phyloP scores from a whole-genome alignment of 345 rosid genomes.

The Sonneratia alba region DNA sequence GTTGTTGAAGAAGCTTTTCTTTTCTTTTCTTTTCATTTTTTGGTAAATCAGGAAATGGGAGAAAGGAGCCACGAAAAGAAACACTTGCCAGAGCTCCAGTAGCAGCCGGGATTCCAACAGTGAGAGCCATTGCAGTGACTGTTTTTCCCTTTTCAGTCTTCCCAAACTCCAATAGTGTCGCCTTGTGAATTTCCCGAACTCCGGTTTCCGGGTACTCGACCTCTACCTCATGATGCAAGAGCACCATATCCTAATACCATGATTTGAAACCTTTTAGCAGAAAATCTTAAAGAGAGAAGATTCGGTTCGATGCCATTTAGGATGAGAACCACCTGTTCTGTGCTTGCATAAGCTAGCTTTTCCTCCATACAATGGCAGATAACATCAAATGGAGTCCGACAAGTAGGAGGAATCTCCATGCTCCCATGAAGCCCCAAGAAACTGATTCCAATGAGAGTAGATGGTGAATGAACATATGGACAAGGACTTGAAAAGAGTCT shows the following conservation, averaged over 20 bases:
- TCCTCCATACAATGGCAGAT: constrained; percentile 75
- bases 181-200: constrained; percentile 42
- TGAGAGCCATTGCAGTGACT: constrained; percentile 77
- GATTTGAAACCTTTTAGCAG: background rate
- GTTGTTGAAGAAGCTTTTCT: background rate
- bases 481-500: background rate
- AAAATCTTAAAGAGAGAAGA: background rate
- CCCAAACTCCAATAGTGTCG: constrained; percentile 79
- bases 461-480: background rate
- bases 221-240: constrained; percentile 80
- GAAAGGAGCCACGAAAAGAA: constrained; percentile 9
- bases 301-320: background rate
- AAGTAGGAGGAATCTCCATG: constrained; percentile 49
- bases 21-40: background rate
- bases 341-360: constrained; percentile 54
- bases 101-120: constrained; percentile 87
- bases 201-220: constrained; percentile 60
- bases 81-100: constrained; percentile 62
- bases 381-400: constrained; percentile 53
- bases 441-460: constrained; percentile 20
- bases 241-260: constrained; percentile 77
- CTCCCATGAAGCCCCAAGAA: constrained; percentile 64
- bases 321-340: constrained; percentile 53
- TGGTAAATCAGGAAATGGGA: background rate
- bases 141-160: constrained; percentile 42